These are phyloP conservation scores for Tolypocladium guangdongense DNA, from an alignment of 2,329 filamentous ascomycete species.

Conservation along the genomic window DNA sequence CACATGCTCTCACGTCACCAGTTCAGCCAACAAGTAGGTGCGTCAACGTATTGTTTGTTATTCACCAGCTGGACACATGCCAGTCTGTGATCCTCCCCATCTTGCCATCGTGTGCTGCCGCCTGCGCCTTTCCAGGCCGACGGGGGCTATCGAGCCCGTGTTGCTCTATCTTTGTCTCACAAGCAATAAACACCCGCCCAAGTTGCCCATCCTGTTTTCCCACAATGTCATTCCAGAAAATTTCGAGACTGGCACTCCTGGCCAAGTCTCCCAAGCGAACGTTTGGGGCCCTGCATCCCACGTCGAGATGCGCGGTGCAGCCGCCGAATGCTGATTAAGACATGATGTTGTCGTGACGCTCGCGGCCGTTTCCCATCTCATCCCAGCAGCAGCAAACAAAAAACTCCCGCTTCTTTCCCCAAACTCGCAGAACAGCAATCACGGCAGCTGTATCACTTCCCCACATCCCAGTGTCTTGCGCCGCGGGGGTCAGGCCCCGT, in stretches of 20 bases:
- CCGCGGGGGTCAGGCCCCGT: background rate
- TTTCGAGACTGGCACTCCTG: background rate
- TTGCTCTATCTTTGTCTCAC: background rate
- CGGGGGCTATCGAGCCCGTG: background rate
- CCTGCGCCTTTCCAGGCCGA: background rate
- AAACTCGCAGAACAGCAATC: background rate
- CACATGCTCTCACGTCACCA: background rate
- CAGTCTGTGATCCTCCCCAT: background rate
- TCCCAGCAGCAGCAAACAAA: conserved; percentile 1
- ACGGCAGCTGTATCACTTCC: background rate
- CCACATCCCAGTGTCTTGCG: background rate
- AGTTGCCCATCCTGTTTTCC: background rate
- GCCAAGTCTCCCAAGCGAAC: conserved; percentile 1
- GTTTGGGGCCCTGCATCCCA: background rate
- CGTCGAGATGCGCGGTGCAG: background rate
- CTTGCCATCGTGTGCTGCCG: background rate
- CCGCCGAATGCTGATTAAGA: conserved; percentile 2
- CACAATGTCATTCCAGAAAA: background rate
- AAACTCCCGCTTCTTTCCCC: conserved; percentile 5
- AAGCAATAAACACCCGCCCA: background rate
- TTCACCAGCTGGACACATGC: background rate
- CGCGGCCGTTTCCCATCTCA: conserved; percentile 6
- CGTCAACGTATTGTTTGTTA: background rate
- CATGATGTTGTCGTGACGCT: conserved; percentile 5
- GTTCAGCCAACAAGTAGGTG: background rate